Percentiles rank a stretch among this genome's conserved stretches.
These are phyloP conservation scores for Clitopilus passeckerianus DNA, from an alignment of 768 basidiomycete genomes.

Conservation along the genomic window DNA sequence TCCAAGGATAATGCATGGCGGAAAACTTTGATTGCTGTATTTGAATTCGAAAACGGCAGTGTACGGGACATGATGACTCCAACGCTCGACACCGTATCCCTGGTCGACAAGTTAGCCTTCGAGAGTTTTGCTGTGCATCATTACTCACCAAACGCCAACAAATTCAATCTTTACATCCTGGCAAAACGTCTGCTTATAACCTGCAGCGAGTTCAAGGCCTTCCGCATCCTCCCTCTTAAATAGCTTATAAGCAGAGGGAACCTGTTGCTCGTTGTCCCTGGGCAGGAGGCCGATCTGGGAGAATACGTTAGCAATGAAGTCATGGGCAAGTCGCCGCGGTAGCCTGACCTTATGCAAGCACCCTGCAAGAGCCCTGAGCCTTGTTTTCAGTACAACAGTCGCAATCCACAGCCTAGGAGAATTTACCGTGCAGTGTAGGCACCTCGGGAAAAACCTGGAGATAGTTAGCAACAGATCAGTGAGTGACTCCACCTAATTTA, in stretches of 20 bases:
- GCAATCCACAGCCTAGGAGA: background rate
- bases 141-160: constrained; percentile 67
- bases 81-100: constrained; percentile 81
- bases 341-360: constrained; percentile 52
- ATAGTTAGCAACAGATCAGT: background rate
- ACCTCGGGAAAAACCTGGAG: constrained; percentile 12
- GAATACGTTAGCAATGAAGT: background rate
- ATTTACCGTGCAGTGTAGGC: constrained; percentile 31
- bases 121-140: background rate
- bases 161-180: constrained; percentile 69
- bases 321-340: background rate
- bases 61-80: constrained; percentile 52
- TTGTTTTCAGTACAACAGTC: constrained; percentile 5
- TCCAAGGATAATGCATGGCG: constrained; percentile 77
- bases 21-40: constrained; percentile 62
- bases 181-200: constrained; percentile 74
- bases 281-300: constrained; percentile 66
- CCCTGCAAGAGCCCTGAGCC: constrained; percentile 62
- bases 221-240: constrained; percentile 49
- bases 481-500: background rate
- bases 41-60: constrained; percentile 67
- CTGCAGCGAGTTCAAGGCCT: constrained; percentile 43
- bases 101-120: constrained; percentile 11
- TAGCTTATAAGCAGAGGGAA: constrained; percentile 71
- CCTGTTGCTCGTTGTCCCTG: constrained; percentile 61